Base-by-base conservation (phyloP, 108 stramenopile genomes). In the Schizochytrium sp. region DNA sequence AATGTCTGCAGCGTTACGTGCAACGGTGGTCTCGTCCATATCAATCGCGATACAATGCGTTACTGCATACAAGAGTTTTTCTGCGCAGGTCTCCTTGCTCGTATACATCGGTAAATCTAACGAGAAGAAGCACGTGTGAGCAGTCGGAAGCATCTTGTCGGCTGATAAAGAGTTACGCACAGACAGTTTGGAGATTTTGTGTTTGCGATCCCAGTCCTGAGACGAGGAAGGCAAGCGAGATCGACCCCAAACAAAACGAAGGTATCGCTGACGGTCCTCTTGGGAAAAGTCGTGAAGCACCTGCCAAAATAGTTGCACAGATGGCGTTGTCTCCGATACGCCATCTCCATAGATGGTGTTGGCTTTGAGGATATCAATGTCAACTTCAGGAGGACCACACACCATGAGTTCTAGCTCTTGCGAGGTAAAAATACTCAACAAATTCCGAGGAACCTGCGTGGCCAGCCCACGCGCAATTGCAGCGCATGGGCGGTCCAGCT, bases 81-180 rank as follows among this genome's bases (percentile, higher is more conserved):
- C 90, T 72, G 93, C 93, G 88, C 98, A 72, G 0, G 93, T 90
- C 72, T 96, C 95, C 64, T 95, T 96, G 72, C 90, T 93, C 7
- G 93, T 94, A 91, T 99, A 99, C 58, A 92, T 89, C 15, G 99
- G 99, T 15, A 99, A 90, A 12, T 94, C 95, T 60, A 99, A 92
- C 42, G 96, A 96, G 92, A 98, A 98, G 94, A 99, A 99, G 88
- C 99, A 99, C 0, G 99, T 99, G 58, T 97, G 97, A 19, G 98
- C 97, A 60, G 96, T 96, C 7, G 98, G 98, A 19, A 99, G 93
- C 60, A 95, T 95, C 5, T 92, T 73, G 89, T 97, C 97, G 12
- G 94, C 94, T 50, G 94, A 88, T 42, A 91, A 57, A 13, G n/a
- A 42, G 10, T 44, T 44, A 44, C 64, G 64, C 40, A 72, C 40